Evolutionary conservation across 176 grass and related monocot species (phyloP), one percentile per base, ranked within the genome.

Genomic region (Ensete glaucum): DNA sequence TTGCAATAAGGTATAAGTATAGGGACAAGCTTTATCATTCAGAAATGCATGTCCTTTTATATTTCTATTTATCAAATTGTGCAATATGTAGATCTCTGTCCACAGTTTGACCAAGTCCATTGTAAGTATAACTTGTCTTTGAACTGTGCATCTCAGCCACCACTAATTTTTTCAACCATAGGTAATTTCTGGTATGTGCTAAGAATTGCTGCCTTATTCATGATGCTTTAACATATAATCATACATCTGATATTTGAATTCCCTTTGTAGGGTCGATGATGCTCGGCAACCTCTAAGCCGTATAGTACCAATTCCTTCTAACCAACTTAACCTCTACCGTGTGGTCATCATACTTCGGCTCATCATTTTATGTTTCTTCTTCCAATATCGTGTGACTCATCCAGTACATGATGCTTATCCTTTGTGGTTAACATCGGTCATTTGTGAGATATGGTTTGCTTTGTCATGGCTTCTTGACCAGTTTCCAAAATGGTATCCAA

Each of bases 361-460:
- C 66, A 89, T 96, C 52, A 89, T 96, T 73, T 71, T 92, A 64
- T 82, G 92, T 19, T 89, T 96, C 89, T 96, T 96, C 85, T 96
- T 96, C 75, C 92, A 92, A 64, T 96, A 96, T 68, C 92, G 92
- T 82, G 68, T 92, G 62, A 86, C 89, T 83, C 87, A 96, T 84
- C 87, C 92, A 57, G 92, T 96, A 27, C 13, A 13, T 8, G 92
- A 96, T 89, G 92, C 92, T 50, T 92, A 89, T 82, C 87, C 83
- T 55, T 81, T 96, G 73, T 96, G 92, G 92, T 84, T 96, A 60
- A 87, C 88, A 52, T 96, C 92, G 71, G 92, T 96, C 26, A 96
- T 96, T 69, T 96, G 92, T 70, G 92, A 96, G 68, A 83, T 96
- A 62, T 96, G 92, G 92, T 96, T 92, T 87, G 92, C 92, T 29